phyloP scores from a whole-genome alignment of 1,284 basidiomycete species.

The Trichosporon ovoides region DNA sequence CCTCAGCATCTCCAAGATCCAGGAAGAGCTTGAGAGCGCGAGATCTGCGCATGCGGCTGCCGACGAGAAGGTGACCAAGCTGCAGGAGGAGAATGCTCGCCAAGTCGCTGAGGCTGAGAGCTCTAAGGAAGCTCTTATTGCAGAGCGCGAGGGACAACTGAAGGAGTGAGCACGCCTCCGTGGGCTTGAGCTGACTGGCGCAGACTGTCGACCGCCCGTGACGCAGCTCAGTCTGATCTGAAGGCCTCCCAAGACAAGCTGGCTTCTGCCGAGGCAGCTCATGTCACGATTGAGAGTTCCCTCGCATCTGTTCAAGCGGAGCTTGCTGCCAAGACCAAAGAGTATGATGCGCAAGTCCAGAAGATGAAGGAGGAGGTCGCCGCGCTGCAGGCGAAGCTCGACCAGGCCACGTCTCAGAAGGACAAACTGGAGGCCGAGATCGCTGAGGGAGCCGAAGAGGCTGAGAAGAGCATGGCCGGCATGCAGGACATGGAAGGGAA shows the following conservation, averaged over 20 bases:
- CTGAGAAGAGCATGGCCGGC: conserved; percentile 23
- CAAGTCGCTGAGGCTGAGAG: conserved; percentile 9
- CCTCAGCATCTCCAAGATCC: conserved; percentile 11
- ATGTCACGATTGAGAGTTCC: conserved; percentile 6
- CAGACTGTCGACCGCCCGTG: conserved; percentile 18
- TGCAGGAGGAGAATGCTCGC: conserved; percentile 10
- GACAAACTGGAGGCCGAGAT: conserved; percentile 24
- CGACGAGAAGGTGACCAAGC: conserved; percentile 15
- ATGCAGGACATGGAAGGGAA: conserved; percentile 16
- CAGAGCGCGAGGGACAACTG: conserved; percentile 16
- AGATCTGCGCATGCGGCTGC: conserved; percentile 8
- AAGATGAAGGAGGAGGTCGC: conserved; percentile 9
- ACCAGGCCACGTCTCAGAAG: conserved; percentile 17
- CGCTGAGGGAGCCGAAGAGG: conserved; percentile 24
- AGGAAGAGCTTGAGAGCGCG: conserved; percentile 10
- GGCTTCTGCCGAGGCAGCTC: conserved; percentile 7
- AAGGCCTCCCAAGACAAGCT: conserved; percentile 8
- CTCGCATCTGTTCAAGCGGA: conserved; percentile 15
- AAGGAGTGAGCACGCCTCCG: conserved; percentile 13
- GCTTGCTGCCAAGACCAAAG: conserved; percentile 14
- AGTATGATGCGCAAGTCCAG: conserved; percentile 13
- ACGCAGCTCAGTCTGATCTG: conserved; percentile 20
- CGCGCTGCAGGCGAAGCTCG: conserved; percentile 24
- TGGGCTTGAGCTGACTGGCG: neutral
- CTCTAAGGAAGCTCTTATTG: conserved; percentile 3